Conservation (phyloP, 192 early-diverging fungal genomes). For the Mortierella hygrophila region DNA sequence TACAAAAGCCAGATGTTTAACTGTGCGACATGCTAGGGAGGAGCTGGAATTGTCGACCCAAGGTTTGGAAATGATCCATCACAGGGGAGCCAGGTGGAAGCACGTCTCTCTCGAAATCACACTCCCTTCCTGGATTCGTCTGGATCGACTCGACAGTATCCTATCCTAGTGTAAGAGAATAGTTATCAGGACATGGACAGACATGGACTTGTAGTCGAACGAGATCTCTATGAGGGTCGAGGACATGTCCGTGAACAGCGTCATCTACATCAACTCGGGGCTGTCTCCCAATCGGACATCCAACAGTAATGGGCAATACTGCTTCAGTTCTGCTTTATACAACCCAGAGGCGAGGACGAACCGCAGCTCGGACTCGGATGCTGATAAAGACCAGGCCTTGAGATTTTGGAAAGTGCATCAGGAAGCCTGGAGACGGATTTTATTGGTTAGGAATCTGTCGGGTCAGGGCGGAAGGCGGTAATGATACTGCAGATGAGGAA, state of each 20-base stretch:
- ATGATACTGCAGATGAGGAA: neutral
- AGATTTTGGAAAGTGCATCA: neutral
- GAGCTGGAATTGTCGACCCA: neutral
- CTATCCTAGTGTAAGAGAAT: neutral
- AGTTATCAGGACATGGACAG: neutral
- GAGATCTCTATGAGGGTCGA: neutral
- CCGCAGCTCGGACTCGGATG: neutral
- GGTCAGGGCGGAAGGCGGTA: neutral
- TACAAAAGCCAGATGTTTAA: neutral
- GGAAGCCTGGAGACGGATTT: neutral
- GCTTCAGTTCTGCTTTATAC: neutral
- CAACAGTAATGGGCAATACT: neutral
- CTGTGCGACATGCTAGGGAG: no score
- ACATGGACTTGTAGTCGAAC: neutral
- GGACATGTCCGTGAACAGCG: neutral
- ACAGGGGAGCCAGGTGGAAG: neutral
- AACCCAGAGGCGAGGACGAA: neutral
- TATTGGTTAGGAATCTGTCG: neutral
- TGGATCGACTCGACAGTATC: neutral
- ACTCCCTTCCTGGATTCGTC: neutral
- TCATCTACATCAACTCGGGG: neutral
- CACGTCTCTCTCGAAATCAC: neutral
- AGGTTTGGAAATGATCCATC: neutral
- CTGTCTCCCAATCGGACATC: neutral
- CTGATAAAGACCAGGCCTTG: neutral